A percentile compares a stretch with the other conserved stretches of the same genome.
Evolutionary conservation across 352 stramenopile species (phyloP).

Genomic region (Globisporangium irregulare): DNA sequence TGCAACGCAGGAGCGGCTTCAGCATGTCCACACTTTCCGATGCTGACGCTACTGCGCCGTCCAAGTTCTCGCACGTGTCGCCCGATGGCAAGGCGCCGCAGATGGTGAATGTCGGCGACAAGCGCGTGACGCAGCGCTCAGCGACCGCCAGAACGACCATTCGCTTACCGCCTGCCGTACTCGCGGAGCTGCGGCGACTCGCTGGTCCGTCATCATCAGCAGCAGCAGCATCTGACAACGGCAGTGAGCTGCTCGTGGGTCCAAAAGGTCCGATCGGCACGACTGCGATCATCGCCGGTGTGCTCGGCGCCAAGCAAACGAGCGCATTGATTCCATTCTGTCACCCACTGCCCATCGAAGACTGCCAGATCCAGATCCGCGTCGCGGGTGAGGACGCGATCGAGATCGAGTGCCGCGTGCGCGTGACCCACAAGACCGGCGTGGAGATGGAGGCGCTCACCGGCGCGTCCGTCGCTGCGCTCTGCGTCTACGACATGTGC

Average conservation of each 20-base stretch:
- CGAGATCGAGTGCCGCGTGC: constrained; percentile 85
- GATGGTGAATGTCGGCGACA: constrained; percentile 93
- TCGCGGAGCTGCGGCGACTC: constrained; percentile 62
- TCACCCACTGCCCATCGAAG: constrained; percentile 90
- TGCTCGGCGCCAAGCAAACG: constrained; percentile 92
- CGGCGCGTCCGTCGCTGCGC: constrained; percentile 90
- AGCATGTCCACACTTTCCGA: background rate
- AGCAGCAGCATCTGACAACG: too few relatives aligned
- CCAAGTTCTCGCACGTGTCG: constrained; percentile 58
- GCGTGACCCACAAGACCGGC: constrained; percentile 92
- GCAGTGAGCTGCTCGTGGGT: constrained; percentile 38
- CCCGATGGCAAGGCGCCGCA: constrained; percentile 36
- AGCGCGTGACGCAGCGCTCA: constrained; percentile 74
- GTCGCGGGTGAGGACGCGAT: constrained; percentile 57
- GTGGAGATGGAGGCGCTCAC: constrained; percentile 96
- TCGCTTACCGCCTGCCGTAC: constrained; percentile 74
- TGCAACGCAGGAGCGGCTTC: background rate
- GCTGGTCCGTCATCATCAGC: background rate
- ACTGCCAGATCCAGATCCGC: constrained; percentile 86
- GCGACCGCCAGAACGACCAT: constrained; percentile 86
- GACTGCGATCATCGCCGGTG: constrained; percentile 91
- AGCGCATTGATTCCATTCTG: constrained; percentile 93
- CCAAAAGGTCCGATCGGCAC: constrained; percentile 90
- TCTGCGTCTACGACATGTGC: constrained; percentile 99
- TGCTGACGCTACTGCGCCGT: constrained; percentile 15